A percentile compares a stretch with the other conserved stretches of the same genome.
phyloP scores from a whole-genome alignment of 176 grass and related monocot species.

The Aegilops longissima region DNA sequence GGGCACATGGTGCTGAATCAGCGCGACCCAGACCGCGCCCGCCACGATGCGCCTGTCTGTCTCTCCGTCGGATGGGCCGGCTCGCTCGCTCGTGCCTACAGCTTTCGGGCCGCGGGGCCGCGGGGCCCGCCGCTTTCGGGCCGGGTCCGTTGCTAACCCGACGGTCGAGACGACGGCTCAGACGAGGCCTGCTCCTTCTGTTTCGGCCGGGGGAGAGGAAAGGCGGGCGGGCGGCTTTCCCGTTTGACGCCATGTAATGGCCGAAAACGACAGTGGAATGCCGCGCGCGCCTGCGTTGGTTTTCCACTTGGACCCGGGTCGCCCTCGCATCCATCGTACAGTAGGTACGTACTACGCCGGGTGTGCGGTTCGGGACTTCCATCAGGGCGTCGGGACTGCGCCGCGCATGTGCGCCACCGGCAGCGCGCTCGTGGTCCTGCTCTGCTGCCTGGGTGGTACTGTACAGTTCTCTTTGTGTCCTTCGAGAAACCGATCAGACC shows the following conservation, averaged over 20 bases:
- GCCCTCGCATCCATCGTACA: neutral
- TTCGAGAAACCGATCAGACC: neutral
- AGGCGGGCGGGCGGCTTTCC: neutral
- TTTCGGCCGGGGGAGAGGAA: neutral
- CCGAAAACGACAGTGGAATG: conserved; percentile 20
- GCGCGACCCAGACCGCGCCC: conserved; percentile 11
- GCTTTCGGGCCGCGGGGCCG: too few species aligned
- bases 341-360: too few species aligned
- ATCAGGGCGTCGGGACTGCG: neutral
- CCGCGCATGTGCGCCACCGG: neutral
- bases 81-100: too few species aligned
- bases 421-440: neutral
- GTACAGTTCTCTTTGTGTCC: too few species aligned
- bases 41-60: neutral
- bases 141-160: neutral
- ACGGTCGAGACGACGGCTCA: neutral
- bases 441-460: neutral
- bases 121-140: neutral
- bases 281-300: neutral
- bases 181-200: neutral
- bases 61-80: neutral
- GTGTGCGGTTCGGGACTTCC: too few species aligned
- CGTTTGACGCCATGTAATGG: conserved; percentile 20
- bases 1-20: conserved; percentile 65
- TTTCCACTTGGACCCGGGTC: neutral